Conservation (phyloP, 139 green algal species). For the Chlorokybus atmophyticus region DNA sequence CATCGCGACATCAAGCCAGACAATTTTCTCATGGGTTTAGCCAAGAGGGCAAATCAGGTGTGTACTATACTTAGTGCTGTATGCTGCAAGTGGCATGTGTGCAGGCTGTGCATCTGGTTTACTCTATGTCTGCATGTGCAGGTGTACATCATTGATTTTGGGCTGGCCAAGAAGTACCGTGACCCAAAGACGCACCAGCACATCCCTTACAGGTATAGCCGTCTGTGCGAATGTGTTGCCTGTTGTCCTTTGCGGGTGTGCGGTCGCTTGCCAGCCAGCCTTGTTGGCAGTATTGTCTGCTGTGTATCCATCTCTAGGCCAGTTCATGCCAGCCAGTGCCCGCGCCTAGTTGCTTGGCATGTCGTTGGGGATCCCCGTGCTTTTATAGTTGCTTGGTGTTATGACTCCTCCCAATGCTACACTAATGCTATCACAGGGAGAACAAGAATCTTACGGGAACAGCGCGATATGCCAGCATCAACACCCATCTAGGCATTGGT, state of each 20-base stretch:
- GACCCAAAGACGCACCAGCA: slow-evolving; percentile 97
- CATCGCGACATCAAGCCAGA: slow-evolving; percentile 98
- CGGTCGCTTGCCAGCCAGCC: too few species aligned
- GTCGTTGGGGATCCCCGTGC: too few species aligned
- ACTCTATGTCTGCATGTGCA: too few species aligned
- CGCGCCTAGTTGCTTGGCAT: too few species aligned
- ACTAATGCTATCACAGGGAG: slow-evolving; percentile 42
- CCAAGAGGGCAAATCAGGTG: slow-evolving; percentile 86
- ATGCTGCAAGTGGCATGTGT: too few species aligned
- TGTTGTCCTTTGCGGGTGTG: too few species aligned
- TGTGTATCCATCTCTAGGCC: too few species aligned
- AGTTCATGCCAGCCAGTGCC: too few species aligned
- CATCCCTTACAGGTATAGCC: slow-evolving; percentile 73
- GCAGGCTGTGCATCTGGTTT: too few species aligned
- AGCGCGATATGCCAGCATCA: slow-evolving; percentile 96
- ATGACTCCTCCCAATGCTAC: neutral
- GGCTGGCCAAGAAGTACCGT: slow-evolving; percentile 98
- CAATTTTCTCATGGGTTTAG: slow-evolving; percentile 98
- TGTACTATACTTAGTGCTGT: too few species aligned
- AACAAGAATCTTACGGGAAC: slow-evolving; percentile 99
- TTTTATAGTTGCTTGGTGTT: neutral
- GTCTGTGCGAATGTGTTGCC: too few species aligned
- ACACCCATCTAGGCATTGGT: slow-evolving; percentile 95
- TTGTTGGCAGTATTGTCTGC: too few species aligned
- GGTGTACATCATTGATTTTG: slow-evolving; percentile 99